These are phyloP conservation scores for Craterostigma plantagineum DNA, from an alignment of 257 asterid genomes.

Conservation along the genomic window DNA sequence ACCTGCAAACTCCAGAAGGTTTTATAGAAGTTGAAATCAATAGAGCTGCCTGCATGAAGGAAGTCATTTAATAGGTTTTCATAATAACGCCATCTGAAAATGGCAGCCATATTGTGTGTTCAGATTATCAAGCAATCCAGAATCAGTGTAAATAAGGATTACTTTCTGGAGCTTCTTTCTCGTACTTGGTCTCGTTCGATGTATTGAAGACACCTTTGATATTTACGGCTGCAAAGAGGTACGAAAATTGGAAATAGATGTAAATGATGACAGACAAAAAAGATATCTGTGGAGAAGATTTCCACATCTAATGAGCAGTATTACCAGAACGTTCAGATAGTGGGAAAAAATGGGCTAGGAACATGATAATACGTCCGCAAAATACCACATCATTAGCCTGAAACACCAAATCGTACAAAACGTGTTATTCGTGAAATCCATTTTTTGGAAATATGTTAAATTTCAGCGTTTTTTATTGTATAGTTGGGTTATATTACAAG, in stretches of 20 bases:
- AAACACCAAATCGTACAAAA: constrained; percentile 7
- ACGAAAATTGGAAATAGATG: constrained; percentile 15
- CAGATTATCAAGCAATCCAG: too few relatives aligned
- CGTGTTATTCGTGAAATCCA: neutral
- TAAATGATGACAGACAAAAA: constrained; percentile 9
- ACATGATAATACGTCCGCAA: constrained; percentile 96
- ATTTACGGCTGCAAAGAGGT: constrained; percentile 64
- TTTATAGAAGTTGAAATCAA: constrained; percentile 91
- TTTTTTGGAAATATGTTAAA: neutral
- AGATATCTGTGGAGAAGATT: constrained; percentile 1
- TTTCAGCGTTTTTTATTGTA: neutral
- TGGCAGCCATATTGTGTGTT: constrained; percentile 2
- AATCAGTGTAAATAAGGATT: constrained; percentile 4
- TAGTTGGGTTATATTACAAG: neutral
- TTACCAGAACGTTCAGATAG: constrained; percentile 97
- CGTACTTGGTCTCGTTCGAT: constrained; percentile 91
- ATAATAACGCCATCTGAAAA: constrained; percentile 6
- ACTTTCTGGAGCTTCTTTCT: constrained; percentile 85
- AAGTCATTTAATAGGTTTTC: constrained; percentile 8
- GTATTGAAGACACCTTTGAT: constrained; percentile 95
- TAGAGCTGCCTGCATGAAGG: constrained; percentile 57
- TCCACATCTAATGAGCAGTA: constrained; percentile 3
- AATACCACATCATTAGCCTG: constrained; percentile 99
- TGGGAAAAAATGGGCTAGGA: constrained; percentile 95
- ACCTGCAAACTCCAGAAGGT: constrained; percentile 99